These are phyloP conservation scores for Pisolithus sp. DNA, from an alignment of 768 basidiomycete species.

Conservation along the genomic window DNA sequence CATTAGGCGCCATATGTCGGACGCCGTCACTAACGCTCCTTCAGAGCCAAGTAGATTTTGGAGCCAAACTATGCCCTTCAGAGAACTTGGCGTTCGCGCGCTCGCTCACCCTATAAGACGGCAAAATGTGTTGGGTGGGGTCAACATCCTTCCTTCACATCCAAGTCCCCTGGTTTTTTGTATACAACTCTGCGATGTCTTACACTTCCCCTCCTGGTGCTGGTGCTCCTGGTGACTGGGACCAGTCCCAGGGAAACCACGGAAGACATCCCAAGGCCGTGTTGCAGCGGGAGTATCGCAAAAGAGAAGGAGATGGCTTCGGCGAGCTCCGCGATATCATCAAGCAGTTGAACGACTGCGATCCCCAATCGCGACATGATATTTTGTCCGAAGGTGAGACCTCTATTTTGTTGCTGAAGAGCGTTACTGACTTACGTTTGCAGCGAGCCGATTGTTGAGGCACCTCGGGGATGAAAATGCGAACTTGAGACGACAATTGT, in stretches of 20 bases:
- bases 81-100: no score
- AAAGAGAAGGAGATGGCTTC: constrained; percentile 16
- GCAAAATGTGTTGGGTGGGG: no score
- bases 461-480: not conserved
- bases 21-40: no score
- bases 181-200: not conserved
- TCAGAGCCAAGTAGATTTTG: no score
- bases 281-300: constrained; percentile 17
- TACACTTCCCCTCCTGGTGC: not conserved
- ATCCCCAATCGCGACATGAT: constrained; percentile 13
- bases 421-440: not conserved
- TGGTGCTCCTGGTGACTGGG: not conserved
- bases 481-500: no score
- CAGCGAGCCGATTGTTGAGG: not conserved
- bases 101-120: no score
- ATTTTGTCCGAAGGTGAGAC: constrained; percentile 13
- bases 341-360: constrained; percentile 7
- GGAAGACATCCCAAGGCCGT: constrained; percentile 9
- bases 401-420: not conserved
- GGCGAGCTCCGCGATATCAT: constrained; percentile 12
- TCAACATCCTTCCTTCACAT: no score
- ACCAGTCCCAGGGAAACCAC: not conserved
- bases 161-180: no score
- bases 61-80: no score
- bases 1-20: no score